Conservation (phyloP, 2,329 filamentous ascomycete species). For the Albifimbria verrucaria region DNA sequence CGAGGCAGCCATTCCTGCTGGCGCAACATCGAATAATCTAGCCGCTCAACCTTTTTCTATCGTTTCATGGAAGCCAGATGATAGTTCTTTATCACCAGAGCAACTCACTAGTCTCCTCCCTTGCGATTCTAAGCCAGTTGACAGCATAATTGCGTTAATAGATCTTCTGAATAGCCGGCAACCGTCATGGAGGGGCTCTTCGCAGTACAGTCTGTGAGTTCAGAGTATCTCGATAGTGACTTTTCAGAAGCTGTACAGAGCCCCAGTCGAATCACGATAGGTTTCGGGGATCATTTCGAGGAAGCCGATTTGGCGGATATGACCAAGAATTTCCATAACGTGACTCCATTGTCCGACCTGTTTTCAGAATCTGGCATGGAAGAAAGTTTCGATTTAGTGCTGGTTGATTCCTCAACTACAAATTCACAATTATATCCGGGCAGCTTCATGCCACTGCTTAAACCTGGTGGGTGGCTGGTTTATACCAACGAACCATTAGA, state of each 20-base stretch:
- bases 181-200: background rate
- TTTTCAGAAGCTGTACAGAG: no score
- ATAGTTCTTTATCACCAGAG: background rate
- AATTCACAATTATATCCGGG: no score
- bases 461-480: no score
- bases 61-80: background rate
- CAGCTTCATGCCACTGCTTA: no score
- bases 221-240: no score
- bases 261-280: no score
- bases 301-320: background rate
- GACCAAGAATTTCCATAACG: background rate
- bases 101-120: background rate
- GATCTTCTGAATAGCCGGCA: background rate
- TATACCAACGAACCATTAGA: no score
- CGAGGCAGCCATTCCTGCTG: background rate
- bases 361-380: no score
- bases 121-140: background rate
- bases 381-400: background rate
- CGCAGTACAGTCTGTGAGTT: no score
- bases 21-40: background rate
- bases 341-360: background rate
- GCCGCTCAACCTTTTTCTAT: background rate
- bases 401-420: background rate
- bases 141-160: background rate
- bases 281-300: background rate